Percentiles rank a stretch among this genome's conserved stretches.
Evolutionary conservation across 768 basidiomycete genomes (phyloP).

Genomic region (Leccinum incarnatum): DNA sequence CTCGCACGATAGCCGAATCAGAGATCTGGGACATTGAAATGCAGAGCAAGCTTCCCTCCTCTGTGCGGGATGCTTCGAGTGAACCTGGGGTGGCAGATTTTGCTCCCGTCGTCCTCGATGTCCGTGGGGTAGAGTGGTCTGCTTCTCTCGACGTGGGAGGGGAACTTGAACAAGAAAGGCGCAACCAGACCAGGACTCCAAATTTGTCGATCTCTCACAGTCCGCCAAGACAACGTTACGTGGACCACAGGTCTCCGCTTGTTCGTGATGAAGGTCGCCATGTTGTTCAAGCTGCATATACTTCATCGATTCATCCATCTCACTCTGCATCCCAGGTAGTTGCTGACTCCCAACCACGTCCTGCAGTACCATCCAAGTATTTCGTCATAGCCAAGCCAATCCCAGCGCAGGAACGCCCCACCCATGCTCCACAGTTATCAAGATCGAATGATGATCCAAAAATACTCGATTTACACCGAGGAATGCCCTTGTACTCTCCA

Average conservation of each 20-base stretch:
- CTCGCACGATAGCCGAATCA: conserved; percentile 31
- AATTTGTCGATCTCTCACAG: not conserved
- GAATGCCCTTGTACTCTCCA: conserved; percentile 9
- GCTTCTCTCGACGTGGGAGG: conserved; percentile 5
- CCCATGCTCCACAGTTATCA: not conserved
- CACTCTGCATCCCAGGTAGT: conserved; percentile 54
- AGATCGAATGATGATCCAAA: not conserved
- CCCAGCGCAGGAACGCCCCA: not conserved
- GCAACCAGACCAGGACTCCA: not conserved
- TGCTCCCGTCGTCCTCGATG: conserved; percentile 38
- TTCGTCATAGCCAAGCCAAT: conserved; percentile 3
- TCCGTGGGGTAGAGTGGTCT: conserved; percentile 31
- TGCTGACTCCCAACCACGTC: not conserved
- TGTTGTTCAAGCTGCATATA: conserved; percentile 1
- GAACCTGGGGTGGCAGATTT: conserved; percentile 14
- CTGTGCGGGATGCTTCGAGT: conserved; percentile 15
- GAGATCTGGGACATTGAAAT: conserved; percentile 58
- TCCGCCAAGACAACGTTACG: not conserved
- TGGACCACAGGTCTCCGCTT: conserved; percentile 9
- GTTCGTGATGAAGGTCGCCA: conserved; percentile 1
- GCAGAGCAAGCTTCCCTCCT: conserved; percentile 29
- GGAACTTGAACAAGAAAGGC: not conserved
- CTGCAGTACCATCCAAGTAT: conserved; percentile 12
- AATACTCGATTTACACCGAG: not conserved
- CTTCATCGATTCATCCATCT: conserved; percentile 42